A percentile compares a stretch with the other conserved stretches of the same genome.
phyloP scores from a whole-genome alignment of 148 eudicot genomes.

The Dysphania ambrosioides region DNA sequence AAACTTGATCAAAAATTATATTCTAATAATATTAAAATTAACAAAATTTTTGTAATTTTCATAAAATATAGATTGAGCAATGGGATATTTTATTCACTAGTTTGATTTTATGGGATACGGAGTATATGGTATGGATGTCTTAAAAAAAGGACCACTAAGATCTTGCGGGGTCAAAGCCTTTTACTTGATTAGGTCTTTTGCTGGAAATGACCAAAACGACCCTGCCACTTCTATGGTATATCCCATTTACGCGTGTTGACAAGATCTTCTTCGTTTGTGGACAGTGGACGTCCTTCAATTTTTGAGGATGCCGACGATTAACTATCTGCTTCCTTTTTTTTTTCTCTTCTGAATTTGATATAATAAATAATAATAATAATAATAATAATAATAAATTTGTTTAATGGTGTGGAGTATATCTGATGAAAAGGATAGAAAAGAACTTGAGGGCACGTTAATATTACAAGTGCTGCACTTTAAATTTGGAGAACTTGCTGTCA shows the following conservation, averaged over 20 bases:
- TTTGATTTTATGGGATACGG: too few species aligned
- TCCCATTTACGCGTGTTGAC: slow-evolving; percentile 20
- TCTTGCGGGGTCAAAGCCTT: neutral
- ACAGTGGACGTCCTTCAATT: neutral
- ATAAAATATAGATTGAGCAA: too few species aligned
- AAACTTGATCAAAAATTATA: too few species aligned
- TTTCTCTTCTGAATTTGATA: too few species aligned
- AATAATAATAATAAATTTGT: neutral
- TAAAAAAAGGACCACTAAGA: slow-evolving; percentile 1
- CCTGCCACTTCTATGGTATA: neutral
- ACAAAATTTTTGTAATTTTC: too few species aligned
- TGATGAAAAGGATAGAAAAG: slow-evolving; percentile 17
- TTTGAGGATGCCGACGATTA: too few species aligned
- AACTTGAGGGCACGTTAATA: slow-evolving; percentile 21
- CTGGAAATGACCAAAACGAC: neutral
- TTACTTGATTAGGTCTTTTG: slow-evolving; percentile 3
- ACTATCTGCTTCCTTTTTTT: too few species aligned
- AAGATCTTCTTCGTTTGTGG: slow-evolving; percentile 7
- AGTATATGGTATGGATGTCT: slow-evolving; percentile 8
- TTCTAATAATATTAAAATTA: too few species aligned
- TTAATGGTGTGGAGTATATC: neutral
- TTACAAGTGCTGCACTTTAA: slow-evolving; percentile 14
- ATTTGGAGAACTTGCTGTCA: slow-evolving; percentile 14
- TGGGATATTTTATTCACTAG: too few species aligned
- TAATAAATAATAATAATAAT: too few species aligned